Evolutionary conservation across 176 grass and related monocot genomes (phyloP).

Genomic region (Chloris gayana): DNA sequence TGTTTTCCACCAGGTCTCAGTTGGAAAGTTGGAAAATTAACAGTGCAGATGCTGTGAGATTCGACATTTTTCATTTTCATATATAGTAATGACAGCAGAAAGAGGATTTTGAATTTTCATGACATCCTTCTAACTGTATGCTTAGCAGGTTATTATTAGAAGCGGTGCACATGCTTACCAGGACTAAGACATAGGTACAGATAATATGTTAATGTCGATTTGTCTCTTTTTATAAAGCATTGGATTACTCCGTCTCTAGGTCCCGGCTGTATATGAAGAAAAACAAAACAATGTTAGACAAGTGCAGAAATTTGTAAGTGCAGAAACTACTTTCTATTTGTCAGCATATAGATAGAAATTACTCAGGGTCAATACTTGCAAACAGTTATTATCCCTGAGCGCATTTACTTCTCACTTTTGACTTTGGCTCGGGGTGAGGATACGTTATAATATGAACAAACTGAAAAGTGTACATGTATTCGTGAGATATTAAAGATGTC

Average conservation of each 20-base stretch:
- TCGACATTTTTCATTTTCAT: neutral
- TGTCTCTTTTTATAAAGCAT: slow-evolving; percentile 85
- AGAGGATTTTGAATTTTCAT: neutral
- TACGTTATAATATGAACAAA: neutral
- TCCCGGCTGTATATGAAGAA: slow-evolving; percentile 61
- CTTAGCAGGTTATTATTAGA: slow-evolving; percentile 26
- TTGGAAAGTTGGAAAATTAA: slow-evolving; percentile 37
- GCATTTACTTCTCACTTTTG: neutral
- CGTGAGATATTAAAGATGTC: neutral
- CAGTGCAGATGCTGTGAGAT: neutral
- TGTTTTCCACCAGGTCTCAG: neutral
- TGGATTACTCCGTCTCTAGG: slow-evolving; percentile 76
- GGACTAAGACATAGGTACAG: slow-evolving; percentile 85
- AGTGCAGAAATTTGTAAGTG: slow-evolving; percentile 3
- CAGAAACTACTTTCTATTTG: neutral
- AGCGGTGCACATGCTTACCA: slow-evolving; percentile 48
- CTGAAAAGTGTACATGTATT: neutral
- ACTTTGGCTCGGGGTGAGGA: neutral
- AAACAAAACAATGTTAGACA: slow-evolving; percentile 34
- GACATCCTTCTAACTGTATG: slow-evolving; percentile 10
- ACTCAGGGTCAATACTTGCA: neutral
- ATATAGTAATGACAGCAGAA: neutral
- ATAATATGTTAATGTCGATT: slow-evolving; percentile 75
- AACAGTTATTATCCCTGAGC: neutral
- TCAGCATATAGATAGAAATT: slow-evolving; percentile 2